A percentile compares a stretch with the other conserved stretches of the same genome.
Evolutionary conservation across 306 rosid species (phyloP).

Genomic region (Corylus americana): DNA sequence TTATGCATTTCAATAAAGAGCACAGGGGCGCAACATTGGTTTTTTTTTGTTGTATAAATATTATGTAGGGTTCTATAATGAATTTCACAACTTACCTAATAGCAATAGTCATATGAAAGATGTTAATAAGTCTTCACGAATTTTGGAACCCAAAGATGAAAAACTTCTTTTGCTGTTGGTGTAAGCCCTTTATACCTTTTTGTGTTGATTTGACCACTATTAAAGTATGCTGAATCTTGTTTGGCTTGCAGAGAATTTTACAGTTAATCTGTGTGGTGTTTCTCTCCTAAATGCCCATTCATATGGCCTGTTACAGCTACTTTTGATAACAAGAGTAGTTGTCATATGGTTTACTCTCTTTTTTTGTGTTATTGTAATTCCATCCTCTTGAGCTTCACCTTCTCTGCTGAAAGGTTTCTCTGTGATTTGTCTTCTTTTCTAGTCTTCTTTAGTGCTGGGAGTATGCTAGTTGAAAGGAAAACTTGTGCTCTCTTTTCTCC

Average conservation of each 20-base stretch:
- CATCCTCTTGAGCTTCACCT: background rate
- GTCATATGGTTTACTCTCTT: no score
- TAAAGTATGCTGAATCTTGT: background rate
- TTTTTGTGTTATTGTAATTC: no score
- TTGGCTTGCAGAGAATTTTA: background rate
- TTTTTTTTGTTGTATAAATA: background rate
- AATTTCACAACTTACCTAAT: background rate
- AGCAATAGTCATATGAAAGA: background rate
- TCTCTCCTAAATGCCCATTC: background rate
- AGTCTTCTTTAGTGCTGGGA: background rate
- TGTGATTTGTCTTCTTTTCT: background rate
- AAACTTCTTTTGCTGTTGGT: background rate
- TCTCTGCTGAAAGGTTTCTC: background rate
- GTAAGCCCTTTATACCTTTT: background rate
- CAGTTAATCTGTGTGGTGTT: background rate
- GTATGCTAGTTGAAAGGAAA: background rate
- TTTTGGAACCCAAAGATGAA: background rate
- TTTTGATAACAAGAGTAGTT: background rate
- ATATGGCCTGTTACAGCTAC: background rate
- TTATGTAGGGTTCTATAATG: background rate
- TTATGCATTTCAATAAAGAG: background rate
- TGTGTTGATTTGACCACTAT: no score
- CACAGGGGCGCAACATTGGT: no score
- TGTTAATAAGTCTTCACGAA: background rate
- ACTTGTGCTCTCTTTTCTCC: background rate